A percentile compares a stretch with the other conserved stretches of the same genome.
These are phyloP conservation scores for Cordyceps javanica DNA, from an alignment of 2,329 filamentous ascomycete genomes.

Conservation along the genomic window DNA sequence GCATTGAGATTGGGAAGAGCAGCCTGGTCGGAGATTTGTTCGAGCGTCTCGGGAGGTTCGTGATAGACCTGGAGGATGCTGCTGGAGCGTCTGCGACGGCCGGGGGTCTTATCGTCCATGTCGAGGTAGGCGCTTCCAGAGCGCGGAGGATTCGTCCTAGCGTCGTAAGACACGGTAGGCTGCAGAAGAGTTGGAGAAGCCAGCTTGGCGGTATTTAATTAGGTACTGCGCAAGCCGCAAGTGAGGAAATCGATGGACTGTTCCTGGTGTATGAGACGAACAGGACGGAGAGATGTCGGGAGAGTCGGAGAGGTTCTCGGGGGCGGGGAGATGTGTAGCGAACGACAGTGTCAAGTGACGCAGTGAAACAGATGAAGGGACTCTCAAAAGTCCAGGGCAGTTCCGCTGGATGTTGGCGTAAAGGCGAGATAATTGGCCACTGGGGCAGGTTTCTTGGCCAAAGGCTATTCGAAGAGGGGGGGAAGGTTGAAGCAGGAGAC, in stretches of 20 bases:
- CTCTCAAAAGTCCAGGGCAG: background rate
- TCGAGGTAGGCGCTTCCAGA: slow-evolving; percentile 53
- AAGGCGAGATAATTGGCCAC: background rate
- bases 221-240: slow-evolving; percentile 1
- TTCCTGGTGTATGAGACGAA: background rate
- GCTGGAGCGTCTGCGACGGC: slow-evolving; percentile 87
- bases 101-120: slow-evolving; percentile 57
- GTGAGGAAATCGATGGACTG: background rate
- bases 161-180: slow-evolving; percentile 87
- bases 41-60: slow-evolving; percentile 90
- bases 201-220: slow-evolving; percentile 82
- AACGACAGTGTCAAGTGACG: background rate
- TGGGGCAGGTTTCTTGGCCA: background rate
- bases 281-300: background rate
- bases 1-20: slow-evolving; percentile 93
- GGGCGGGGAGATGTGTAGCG: background rate
- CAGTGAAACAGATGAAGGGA: background rate
- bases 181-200: slow-evolving; percentile 83
- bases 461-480: background rate
- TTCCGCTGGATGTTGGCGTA: background rate
- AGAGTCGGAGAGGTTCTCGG: background rate
- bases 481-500: background rate
- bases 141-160: slow-evolving; percentile 63
- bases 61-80: slow-evolving; percentile 90
- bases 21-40: slow-evolving; percentile 96